Evolutionary conservation across 2,329 filamentous ascomycete species (phyloP).

Genomic region (Geosmithia morbida): DNA sequence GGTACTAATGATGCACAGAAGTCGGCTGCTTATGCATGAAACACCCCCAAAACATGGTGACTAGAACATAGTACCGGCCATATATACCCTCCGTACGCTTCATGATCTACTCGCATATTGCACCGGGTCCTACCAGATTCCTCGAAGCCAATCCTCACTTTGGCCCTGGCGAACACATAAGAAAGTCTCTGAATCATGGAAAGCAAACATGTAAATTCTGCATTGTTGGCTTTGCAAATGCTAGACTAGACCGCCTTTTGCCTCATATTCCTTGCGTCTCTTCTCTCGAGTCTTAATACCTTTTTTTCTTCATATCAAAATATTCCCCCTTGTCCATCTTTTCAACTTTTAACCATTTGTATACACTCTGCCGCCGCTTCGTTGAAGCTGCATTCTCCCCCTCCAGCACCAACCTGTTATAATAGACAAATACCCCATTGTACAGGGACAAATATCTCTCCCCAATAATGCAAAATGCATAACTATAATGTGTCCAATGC

Average conservation of each 20-base stretch:
- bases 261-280: background rate
- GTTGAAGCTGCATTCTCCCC: too few species aligned
- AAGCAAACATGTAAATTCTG: background rate
- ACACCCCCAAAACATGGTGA: too few species aligned
- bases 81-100: background rate
- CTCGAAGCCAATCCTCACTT: too few species aligned
- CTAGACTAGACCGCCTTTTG: background rate
- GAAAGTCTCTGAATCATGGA: background rate
- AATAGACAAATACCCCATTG: too few species aligned
- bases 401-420: too few species aligned
- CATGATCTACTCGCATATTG: background rate
- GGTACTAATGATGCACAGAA: too few species aligned
- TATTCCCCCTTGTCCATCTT: too few species aligned
- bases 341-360: too few species aligned
- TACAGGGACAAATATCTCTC: slow-evolving; percentile 8
- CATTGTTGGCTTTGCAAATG: slow-evolving; percentile 1
- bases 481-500: slow-evolving; percentile 49
- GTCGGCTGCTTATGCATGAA: too few species aligned
- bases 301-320: too few species aligned
- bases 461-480: slow-evolving; percentile 42
- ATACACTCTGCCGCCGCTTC: too few species aligned
- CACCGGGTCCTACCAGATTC: background rate
- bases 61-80: background rate
- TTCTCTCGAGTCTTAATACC: background rate
- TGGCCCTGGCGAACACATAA: background rate